These are phyloP conservation scores for Oryza brachyantha DNA, from an alignment of 176 grass and related monocot species.

Conservation along the genomic window DNA sequence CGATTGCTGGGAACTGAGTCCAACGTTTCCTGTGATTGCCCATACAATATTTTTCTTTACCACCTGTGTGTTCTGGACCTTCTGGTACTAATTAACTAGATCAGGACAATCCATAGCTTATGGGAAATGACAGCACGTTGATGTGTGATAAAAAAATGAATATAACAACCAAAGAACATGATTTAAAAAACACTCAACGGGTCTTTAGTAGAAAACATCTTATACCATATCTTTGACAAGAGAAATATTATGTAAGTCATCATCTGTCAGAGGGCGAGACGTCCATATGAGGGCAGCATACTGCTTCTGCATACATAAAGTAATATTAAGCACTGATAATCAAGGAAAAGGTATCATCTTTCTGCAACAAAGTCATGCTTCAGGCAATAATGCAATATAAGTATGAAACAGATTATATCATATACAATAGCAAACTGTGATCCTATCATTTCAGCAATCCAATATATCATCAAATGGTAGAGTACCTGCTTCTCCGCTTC, in stretches of 20 bases:
- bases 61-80: too few relatives aligned
- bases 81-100: background rate
- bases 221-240: conserved; percentile 60
- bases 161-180: background rate
- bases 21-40: background rate
- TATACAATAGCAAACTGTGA: conserved; percentile 7
- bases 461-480: background rate
- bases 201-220: background rate
- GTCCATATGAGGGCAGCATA: conserved; percentile 96
- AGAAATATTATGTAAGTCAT: conserved; percentile 61
- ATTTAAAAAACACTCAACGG: background rate
- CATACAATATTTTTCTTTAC: background rate
- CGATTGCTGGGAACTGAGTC: too few relatives aligned
- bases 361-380: conserved; percentile 4
- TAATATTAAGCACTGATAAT: background rate
- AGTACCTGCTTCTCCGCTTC: conserved; percentile 91
- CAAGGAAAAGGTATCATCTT: background rate
- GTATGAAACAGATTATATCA: background rate
- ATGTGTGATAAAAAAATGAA: background rate
- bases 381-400: background rate
- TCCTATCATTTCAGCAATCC: background rate
- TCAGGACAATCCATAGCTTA: background rate
- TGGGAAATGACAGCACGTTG: background rate
- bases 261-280: conserved; percentile 53
- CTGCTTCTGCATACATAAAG: conserved; percentile 57